Percentiles rank a stretch among this genome's conserved stretches.
These are phyloP conservation scores for Termitomyces sp. DNA, from an alignment of 768 basidiomycete genomes.

Conservation along the genomic window DNA sequence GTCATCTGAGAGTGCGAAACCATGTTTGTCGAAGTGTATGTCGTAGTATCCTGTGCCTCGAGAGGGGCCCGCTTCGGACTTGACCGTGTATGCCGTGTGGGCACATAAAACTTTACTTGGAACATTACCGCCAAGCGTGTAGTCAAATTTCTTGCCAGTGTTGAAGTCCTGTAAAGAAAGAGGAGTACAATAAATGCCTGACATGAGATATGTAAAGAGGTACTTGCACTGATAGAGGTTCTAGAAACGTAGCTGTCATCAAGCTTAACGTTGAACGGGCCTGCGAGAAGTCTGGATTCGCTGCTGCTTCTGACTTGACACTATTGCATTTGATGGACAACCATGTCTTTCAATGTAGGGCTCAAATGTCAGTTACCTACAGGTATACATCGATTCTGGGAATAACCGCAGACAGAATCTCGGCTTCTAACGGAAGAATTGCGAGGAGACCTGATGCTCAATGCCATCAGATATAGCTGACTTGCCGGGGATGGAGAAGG, in stretches of 20 bases:
- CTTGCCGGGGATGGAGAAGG: constrained; percentile 43
- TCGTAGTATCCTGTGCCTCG: constrained; percentile 36
- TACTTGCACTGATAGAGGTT: too few relatives aligned
- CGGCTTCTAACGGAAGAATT: constrained; percentile 38
- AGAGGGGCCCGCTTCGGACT: constrained; percentile 34
- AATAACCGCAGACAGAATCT: constrained; percentile 40
- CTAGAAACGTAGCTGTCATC: too few relatives aligned
- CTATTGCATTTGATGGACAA: constrained; percentile 17
- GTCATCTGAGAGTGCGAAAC: constrained; percentile 36
- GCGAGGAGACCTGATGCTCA: constrained; percentile 51
- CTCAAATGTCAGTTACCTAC: constrained; percentile 27
- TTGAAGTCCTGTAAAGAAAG: too few relatives aligned
- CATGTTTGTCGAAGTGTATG: constrained; percentile 46
- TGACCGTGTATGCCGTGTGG: constrained; percentile 30
- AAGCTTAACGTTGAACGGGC: constrained; percentile 28
- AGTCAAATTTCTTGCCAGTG: constrained; percentile 29
- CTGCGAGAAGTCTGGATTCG: constrained; percentile 50
- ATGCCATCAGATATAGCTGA: constrained; percentile 48
- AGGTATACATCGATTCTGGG: constrained; percentile 37
- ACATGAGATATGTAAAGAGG: too few relatives aligned
- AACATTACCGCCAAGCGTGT: constrained; percentile 46
- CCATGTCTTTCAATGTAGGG: not conserved
- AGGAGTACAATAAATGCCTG: too few relatives aligned
- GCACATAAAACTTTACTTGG: constrained; percentile 39
- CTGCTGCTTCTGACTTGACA: constrained; percentile 52